Evolutionary conservation across 139 green algal genomes (phyloP).

Genomic region (Picochlorum sp.): DNA sequence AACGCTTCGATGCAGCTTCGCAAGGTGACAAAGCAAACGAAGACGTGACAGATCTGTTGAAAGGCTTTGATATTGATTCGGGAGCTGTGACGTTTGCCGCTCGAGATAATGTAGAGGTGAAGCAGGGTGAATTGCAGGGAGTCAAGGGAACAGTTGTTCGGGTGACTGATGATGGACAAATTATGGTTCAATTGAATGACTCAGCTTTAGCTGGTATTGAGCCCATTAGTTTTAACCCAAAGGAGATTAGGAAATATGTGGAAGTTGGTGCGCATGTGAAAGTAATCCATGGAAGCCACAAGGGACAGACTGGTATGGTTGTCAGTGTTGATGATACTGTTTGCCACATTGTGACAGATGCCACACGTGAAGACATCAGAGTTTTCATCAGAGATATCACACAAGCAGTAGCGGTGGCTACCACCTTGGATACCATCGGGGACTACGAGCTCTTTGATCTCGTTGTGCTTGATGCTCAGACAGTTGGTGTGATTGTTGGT

Average conservation of each 20-base stretch:
- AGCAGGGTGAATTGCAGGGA: conserved; percentile 63
- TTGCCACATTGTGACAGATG: conserved; percentile 68
- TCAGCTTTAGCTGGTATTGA: conserved; percentile 30
- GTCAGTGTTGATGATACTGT: conserved; percentile 53
- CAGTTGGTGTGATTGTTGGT: conserved; percentile 63
- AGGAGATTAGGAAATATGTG: conserved; percentile 71
- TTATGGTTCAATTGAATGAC: conserved; percentile 46
- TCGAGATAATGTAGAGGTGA: conserved; percentile 35
- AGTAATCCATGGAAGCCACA: conserved; percentile 68
- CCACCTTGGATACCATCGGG: conserved; percentile 57
- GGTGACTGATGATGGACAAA: conserved; percentile 51
- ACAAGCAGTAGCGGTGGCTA: conserved; percentile 37
- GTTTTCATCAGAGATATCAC: conserved; percentile 80
- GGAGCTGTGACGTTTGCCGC: neutral
- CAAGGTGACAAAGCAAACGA: neutral
- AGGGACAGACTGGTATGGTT: conserved; percentile 79
- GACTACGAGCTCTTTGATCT: conserved; percentile 91
- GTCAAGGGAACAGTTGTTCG: conserved; percentile 56
- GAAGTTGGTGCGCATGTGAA: conserved; percentile 75
- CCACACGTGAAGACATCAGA: conserved; percentile 62
- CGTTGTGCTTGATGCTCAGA: conserved; percentile 67
- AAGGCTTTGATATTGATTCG: conserved; percentile 13
- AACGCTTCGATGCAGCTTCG: conserved; percentile 62
- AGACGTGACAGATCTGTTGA: conserved; percentile 18
- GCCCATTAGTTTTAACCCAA: conserved; percentile 39